Base-by-base conservation (phyloP, 192 early-diverging fungal species). In the Mortierella hygrophila region DNA sequence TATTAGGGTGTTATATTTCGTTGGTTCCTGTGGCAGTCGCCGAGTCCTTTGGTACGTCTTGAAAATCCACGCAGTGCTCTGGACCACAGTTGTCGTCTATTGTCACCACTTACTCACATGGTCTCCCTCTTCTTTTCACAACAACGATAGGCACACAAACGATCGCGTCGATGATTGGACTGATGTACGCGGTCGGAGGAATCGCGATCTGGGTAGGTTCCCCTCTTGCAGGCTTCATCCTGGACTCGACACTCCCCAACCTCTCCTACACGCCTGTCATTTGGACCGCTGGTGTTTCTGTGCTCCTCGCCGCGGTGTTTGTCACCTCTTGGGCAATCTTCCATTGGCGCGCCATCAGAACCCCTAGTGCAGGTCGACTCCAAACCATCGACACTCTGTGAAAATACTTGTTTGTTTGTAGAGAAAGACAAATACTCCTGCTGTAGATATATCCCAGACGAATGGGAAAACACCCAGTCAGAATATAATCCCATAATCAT, bases 1-100 rank as follows among this genome's bases (percentile, higher is more conserved):
- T 13, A 40, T 1, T 72, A 79, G 78, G 92, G 7, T 91, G 89
- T 1, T 93, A 90, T 75, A 82, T 90, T 20, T 88, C 89, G 6
- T 72, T 93, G 38, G 84, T 79, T 13, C 87, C 87, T 37, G 75
- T 88, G 3, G 85, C 82, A 40, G 78, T 90, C 40, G 89, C 87
- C 1, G 80, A 88, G 46, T 77, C 85, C 0, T 91, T 90, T 81
- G 90, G 90, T 83, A 83, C 32, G 60, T 21, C 57, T 38, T 38
- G 15, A 21, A 54, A 57, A 42, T 46, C 11, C 11, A 40, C 20
- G 40, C 44, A 41, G 29, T 26, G 18, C 11, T 44, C 18, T 68
- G 63, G 6, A 6, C 18, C 42, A 65, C 2, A 18, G 35, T 20
- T 41, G 11, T 41, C 11, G 35, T 52, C 16, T 23, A 40, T 72